phyloP scores from a whole-genome alignment of 1,139 yeast species.

The Hyphopichia buzzinii region DNA sequence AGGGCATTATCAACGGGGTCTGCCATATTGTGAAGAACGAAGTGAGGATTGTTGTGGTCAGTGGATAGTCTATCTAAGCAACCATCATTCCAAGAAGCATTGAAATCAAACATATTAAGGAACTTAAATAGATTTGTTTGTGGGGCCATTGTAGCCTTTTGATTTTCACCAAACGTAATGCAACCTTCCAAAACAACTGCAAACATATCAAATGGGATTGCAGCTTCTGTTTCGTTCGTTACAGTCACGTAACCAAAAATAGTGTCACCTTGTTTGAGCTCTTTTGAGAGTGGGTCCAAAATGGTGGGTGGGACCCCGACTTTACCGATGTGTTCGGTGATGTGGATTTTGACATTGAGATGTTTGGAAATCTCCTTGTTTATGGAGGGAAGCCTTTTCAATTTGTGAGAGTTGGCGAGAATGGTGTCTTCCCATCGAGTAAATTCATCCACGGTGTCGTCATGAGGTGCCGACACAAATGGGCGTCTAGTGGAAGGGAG shows the following conservation, averaged over 20 bases:
- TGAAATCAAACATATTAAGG: conserved; percentile 41
- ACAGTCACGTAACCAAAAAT: conserved; percentile 40
- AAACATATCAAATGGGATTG: conserved; percentile 41
- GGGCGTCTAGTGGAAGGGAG: conserved; percentile 7
- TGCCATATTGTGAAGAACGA: conserved; percentile 13
- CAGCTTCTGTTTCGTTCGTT: conserved; percentile 26
- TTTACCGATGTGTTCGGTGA: conserved; percentile 33
- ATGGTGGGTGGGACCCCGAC: conserved; percentile 28
- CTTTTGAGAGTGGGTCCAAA: conserved; percentile 28
- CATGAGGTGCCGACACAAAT: conserved; percentile 6
- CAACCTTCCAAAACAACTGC: conserved; percentile 38
- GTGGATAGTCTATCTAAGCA: conserved; percentile 27
- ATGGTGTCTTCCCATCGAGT: conserved; percentile 30
- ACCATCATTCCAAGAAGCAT: conserved; percentile 44
- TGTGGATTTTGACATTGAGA: conserved; percentile 24
- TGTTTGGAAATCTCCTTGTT: conserved; percentile 28
- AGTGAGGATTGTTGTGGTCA: conserved; percentile 27
- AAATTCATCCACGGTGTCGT: conserved; percentile 10
- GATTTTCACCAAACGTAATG: conserved; percentile 21
- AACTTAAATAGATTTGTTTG: conserved; percentile 21
- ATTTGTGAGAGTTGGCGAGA: conserved; percentile 34
- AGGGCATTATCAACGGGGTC: conserved; percentile 35
- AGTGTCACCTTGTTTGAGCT: conserved; percentile 39
- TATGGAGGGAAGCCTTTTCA: conserved; percentile 30
- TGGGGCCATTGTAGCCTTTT: conserved; percentile 15